A percentile compares a stretch with the other conserved stretches of the same genome.
Evolutionary conservation across 1,284 basidiomycete genomes (phyloP).

Genomic region (Thelephora terrestris): DNA sequence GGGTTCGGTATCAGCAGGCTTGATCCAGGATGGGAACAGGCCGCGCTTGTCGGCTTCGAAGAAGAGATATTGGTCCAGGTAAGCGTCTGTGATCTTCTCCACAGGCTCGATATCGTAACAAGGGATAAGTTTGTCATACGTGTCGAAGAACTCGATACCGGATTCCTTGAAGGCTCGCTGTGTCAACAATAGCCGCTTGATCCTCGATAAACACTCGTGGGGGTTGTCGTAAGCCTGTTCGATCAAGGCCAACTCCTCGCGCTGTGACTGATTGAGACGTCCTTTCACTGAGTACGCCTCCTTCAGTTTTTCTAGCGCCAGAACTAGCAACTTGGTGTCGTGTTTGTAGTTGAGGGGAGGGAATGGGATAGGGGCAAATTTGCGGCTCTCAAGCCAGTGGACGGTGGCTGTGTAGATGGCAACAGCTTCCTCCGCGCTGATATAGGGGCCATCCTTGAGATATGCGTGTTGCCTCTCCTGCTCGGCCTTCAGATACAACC

Average conservation of each 20-base stretch:
- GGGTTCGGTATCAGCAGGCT: constrained; percentile 90
- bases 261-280: constrained; percentile 91
- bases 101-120: constrained; percentile 98
- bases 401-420: constrained; percentile 96
- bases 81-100: constrained; percentile 97
- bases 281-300: constrained; percentile 98
- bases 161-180: constrained; percentile 97
- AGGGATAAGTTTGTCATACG: constrained; percentile 94
- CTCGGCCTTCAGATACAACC: constrained; percentile 93
- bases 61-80: constrained; percentile 86
- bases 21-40: constrained; percentile 96
- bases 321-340: constrained; percentile 90
- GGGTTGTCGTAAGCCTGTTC: constrained; percentile 96
- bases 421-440: constrained; percentile 94
- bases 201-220: constrained; percentile 89
- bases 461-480: constrained; percentile 96
- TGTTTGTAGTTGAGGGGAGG: constrained; percentile 97
- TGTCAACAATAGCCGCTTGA: constrained; percentile 90
- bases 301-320: constrained; percentile 93
- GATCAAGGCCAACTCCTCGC: constrained; percentile 91
- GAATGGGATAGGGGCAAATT: constrained; percentile 97
- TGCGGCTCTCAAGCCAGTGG: constrained; percentile 94
- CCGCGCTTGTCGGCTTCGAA: constrained; percentile 95
- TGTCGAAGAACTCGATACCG: constrained; percentile 93
- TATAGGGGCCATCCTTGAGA: constrained; percentile 94